Evolutionary conservation across 331 rosid genomes (phyloP).

Genomic region (Telfairia occidentalis): DNA sequence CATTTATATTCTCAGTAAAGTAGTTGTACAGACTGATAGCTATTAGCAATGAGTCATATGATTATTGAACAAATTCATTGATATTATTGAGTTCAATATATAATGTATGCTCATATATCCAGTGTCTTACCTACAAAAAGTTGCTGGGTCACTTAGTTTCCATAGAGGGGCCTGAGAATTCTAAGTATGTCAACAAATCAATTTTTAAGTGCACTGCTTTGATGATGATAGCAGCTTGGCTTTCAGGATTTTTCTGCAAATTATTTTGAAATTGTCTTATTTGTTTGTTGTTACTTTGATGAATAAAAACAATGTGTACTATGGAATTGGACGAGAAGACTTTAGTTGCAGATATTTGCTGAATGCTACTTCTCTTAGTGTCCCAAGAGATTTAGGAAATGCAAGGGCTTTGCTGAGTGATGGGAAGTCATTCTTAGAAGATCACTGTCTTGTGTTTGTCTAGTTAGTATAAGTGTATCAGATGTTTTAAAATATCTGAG

Average conservation of each 20-base stretch:
- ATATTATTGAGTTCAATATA: neutral
- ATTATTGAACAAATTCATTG: neutral
- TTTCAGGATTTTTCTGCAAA: neutral
- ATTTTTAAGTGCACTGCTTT: neutral
- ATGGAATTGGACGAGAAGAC: neutral
- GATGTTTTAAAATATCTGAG: neutral
- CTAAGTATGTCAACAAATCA: neutral
- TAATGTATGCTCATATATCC: neutral
- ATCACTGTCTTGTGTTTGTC: neutral
- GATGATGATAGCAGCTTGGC: neutral
- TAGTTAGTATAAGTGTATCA: too few species aligned
- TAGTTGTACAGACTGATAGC: neutral
- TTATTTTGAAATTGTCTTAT: neutral
- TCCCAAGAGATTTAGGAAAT: neutral
- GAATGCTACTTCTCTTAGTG: neutral
- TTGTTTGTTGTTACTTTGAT: neutral
- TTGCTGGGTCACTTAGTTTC: neutral
- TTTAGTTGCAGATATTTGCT: neutral
- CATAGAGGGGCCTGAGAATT: neutral
- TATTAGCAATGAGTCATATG: neutral
- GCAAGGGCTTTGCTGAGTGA: neutral
- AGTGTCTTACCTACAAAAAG: neutral
- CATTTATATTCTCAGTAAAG: neutral
- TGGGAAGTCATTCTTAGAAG: neutral
- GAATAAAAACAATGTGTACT: neutral